Base-by-base conservation (phyloP, 805 yeast genomes). In the Pichia insulana region DNA sequence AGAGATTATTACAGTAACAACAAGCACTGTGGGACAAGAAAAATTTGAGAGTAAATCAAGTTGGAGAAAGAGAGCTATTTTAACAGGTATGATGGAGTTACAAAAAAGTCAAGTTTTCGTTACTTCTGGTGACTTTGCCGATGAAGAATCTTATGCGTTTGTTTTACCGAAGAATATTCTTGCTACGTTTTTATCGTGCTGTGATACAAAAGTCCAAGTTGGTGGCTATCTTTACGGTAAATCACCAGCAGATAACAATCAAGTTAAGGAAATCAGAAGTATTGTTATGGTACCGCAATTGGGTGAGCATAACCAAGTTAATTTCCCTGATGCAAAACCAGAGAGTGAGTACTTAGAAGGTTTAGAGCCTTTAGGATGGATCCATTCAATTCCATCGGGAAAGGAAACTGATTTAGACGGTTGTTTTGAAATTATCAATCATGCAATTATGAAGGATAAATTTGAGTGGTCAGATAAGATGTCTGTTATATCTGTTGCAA, bases 1-100 rank as follows among this genome's bases (percentile, higher is more conserved):
- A 57, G 94, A 89, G 53, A 90, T 92, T 54, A 82, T 84, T 34
- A 90, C 96, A 0, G 96, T 90, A 26, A 88, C 97, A 0, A 88
- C 97, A 0, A 78, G 89, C 15, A 78, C 78, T 48, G 89, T 84
- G 57, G 98, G 88, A 58, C 92, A 86, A 54, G 80, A 78, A 64
- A 65, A 80, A 13, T 92, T 92, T 58, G 70, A 80, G 36, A 85
- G 96, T 1, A 80, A 78, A 58, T 78, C 88, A 30, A 95, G 88
- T 55, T 92, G 99, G 99, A 72, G 97, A 52, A 71, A 72, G 41
- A 65, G 94, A 32, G 96, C 97, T 0, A 76, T 92, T 38, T 79
- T 94, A 1, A 72, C 94, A 0, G 72, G 83, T 36, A 72, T 77
- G 50, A 66, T 92, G 37, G 81, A 82, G 52, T 62, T 83, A 58